Conservation (phyloP, 495 filamentous ascomycete genomes). For the Cercophora scortea region DNA sequence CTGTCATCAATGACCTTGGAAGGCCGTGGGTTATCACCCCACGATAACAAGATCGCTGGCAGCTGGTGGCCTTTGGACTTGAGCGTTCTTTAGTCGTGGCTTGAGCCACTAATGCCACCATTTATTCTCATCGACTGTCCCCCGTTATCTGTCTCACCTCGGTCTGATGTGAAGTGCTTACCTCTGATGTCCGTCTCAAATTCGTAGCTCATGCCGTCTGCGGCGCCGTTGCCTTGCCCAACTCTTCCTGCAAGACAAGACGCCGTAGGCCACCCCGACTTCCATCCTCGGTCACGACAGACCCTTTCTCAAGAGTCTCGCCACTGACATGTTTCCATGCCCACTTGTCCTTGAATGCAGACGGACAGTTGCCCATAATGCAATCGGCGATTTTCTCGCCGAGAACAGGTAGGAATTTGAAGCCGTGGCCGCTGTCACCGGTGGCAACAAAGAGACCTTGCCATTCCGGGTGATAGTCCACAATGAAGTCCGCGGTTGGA, state of each 20-base stretch:
- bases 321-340: slow-evolving; percentile 42
- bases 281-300: slow-evolving; percentile 53
- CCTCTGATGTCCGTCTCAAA: background rate
- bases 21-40: background rate
- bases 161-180: background rate
- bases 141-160: background rate
- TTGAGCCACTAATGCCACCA: slow-evolving; percentile 10
- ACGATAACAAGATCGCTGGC: background rate
- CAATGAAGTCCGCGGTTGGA: slow-evolving; percentile 69
- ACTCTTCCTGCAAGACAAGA: slow-evolving; percentile 45
- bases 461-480: slow-evolving; percentile 65
- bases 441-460: slow-evolving; percentile 69
- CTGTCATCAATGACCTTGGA: too few species aligned
- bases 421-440: slow-evolving; percentile 79
- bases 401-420: slow-evolving; percentile 82
- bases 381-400: slow-evolving; percentile 70
- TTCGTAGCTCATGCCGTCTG: background rate
- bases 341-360: slow-evolving; percentile 60
- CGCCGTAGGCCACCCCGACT: slow-evolving; percentile 52
- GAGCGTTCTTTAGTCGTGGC: slow-evolving; percentile 6
- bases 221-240: slow-evolving; percentile 24
- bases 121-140: slow-evolving; percentile 1
- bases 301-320: slow-evolving; percentile 3
- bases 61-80: background rate
- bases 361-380: slow-evolving; percentile 48